A percentile compares a stretch with the other conserved stretches of the same genome.
Conservation (phyloP, 495 filamentous ascomycete species). For the Penicillium antarcticum region DNA sequence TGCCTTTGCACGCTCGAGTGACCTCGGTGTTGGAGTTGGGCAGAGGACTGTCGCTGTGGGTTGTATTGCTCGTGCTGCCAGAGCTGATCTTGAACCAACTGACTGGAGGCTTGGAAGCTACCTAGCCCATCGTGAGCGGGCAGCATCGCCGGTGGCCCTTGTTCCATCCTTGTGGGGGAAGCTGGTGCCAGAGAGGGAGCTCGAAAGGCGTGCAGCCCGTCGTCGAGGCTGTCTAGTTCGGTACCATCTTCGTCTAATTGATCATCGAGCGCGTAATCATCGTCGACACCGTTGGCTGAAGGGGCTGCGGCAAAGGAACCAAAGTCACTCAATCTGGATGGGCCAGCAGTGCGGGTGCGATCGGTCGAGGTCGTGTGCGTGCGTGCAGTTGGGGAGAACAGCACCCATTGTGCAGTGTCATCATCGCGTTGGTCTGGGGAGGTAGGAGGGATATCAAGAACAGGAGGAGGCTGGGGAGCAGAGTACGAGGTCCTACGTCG, state of each 20-base stretch:
- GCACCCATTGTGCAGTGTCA: slow-evolving; percentile 90
- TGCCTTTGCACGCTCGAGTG: slow-evolving; percentile 60
- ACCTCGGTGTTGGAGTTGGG: slow-evolving; percentile 36
- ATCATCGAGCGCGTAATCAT: slow-evolving; percentile 51
- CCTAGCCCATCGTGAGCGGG: slow-evolving; percentile 92
- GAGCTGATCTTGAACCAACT: slow-evolving; percentile 68
- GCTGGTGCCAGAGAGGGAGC: slow-evolving; percentile 56
- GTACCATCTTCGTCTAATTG: slow-evolving; percentile 60
- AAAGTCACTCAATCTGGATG: slow-evolving; percentile 78
- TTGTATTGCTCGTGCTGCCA: slow-evolving; percentile 85
- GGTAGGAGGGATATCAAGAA: slow-evolving; percentile 35
- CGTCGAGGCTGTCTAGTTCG: slow-evolving; percentile 88
- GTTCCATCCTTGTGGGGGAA: slow-evolving; percentile 43
- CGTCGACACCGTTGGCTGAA: slow-evolving; percentile 41
- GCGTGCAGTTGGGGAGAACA: slow-evolving; percentile 78
- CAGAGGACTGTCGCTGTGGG: slow-evolving; percentile 49
- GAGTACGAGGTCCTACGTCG: slow-evolving; percentile 56
- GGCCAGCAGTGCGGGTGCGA: slow-evolving; percentile 66
- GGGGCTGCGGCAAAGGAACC: slow-evolving; percentile 69
- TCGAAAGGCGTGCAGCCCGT: slow-evolving; percentile 81
- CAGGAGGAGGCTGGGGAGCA: slow-evolving; percentile 41
- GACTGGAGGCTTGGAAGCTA: slow-evolving; percentile 61
- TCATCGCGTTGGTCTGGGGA: slow-evolving; percentile 41
- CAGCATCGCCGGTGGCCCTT: slow-evolving; percentile 60
- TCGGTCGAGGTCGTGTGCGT: slow-evolving; percentile 72